Evolutionary conservation across 1,284 basidiomycete species (phyloP).

Genomic region (Mycosarcoma maydis): DNA sequence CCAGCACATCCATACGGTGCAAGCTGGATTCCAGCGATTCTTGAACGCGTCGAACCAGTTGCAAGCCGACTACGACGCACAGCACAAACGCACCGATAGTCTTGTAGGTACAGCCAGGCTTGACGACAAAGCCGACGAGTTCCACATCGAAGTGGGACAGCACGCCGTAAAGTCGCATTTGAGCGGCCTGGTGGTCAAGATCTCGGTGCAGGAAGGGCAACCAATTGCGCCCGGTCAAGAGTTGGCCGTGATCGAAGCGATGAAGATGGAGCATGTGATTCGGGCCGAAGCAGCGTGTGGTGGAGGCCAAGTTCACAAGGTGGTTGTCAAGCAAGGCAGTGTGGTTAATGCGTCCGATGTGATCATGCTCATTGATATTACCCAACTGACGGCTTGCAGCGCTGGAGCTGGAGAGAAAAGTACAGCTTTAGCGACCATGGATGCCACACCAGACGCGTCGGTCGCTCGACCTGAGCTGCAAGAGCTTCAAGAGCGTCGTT

Average conservation of each 20-base stretch:
- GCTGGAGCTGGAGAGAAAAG: not conserved
- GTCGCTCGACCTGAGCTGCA: conserved; percentile 31
- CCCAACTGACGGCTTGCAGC: not conserved
- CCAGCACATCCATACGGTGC: conserved; percentile 36
- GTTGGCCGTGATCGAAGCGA: conserved; percentile 75
- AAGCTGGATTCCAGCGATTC: conserved; percentile 4
- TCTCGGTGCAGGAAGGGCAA: conserved; percentile 55
- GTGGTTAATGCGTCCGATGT: conserved; percentile 21
- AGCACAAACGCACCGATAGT: not conserved
- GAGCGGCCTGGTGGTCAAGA: conserved; percentile 23
- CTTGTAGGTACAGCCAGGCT: not conserved
- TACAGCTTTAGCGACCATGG: not conserved
- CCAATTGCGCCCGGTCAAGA: conserved; percentile 70
- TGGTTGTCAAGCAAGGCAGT: conserved; percentile 18
- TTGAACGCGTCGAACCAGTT: not conserved
- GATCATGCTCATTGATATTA: conserved; percentile 20
- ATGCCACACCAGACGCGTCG: conserved; percentile 16
- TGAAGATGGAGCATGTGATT: conserved; percentile 74
- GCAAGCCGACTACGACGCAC: not conserved
- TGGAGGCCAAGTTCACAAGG: conserved; percentile 14
- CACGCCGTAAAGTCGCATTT: conserved; percentile 22
- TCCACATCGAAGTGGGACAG: not conserved
- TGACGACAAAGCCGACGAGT: not conserved
- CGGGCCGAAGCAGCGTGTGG: conserved; percentile 4
- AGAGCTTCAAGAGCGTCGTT: conserved; percentile 14